A percentile compares a stretch with the other conserved stretches of the same genome.
Conservation (phyloP, 805 yeast species). For the Cyberlindnera mycetangii region DNA sequence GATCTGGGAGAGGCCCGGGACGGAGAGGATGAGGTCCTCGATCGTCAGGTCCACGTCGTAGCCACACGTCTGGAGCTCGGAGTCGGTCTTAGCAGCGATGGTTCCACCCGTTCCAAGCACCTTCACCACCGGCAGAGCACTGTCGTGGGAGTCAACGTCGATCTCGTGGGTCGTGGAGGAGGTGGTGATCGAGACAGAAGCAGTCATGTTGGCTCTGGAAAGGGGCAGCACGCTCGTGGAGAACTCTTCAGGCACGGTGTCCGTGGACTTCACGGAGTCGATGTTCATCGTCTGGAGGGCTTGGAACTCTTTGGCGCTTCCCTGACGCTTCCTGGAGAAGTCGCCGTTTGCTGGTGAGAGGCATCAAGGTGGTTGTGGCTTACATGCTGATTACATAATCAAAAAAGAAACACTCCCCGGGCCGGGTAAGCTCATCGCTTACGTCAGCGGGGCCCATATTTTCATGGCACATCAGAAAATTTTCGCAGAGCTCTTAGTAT, state of each 20-base stretch:
- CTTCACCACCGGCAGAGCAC: constrained; percentile 35
- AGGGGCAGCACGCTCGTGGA: constrained; percentile 3
- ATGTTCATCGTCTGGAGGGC: neutral
- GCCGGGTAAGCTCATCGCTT: constrained; percentile 19
- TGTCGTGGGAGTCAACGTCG: constrained; percentile 24
- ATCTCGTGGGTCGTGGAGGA: constrained; percentile 24
- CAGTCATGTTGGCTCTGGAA: constrained; percentile 6
- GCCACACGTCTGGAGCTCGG: constrained; percentile 49
- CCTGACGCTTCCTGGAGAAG: too few relatives aligned
- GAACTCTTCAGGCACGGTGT: constrained; percentile 6
- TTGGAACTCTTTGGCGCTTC: too few relatives aligned
- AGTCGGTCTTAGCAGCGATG: constrained; percentile 51
- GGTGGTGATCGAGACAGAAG: constrained; percentile 27
- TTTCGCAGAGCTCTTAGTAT: constrained; percentile 1
- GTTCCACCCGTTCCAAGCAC: constrained; percentile 62
- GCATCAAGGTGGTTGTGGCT: neutral
- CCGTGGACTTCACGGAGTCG: constrained; percentile 16
- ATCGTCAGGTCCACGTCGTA: constrained; percentile 52
- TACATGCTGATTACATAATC: neutral
- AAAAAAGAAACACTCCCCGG: neutral
- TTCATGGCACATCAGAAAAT: constrained; percentile 9
- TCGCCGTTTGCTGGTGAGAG: neutral
- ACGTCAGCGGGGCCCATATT: neutral
- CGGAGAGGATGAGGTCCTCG: constrained; percentile 49
- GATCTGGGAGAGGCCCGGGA: constrained; percentile 58